Percentiles rank a stretch among this genome's conserved stretches.
These are phyloP conservation scores for Botryotinia calthae DNA, from an alignment of 2,329 filamentous ascomycete genomes.

Conservation along the genomic window DNA sequence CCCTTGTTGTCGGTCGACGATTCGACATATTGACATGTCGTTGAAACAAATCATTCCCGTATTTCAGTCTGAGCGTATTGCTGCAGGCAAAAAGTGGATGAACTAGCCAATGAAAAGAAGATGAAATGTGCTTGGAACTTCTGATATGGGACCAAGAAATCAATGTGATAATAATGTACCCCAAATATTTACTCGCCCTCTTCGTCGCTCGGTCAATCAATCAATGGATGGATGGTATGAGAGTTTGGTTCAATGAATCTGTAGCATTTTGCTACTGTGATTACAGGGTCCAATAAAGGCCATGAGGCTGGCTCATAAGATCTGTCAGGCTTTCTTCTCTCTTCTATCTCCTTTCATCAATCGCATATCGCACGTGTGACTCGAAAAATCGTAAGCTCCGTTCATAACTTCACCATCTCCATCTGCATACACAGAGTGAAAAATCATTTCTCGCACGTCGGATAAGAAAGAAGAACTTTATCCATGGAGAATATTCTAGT, in stretches of 20 bases:
- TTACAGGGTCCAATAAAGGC: background rate
- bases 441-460: background rate
- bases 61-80: background rate
- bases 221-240: background rate
- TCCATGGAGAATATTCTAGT: slow-evolving; percentile 3
- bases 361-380: background rate
- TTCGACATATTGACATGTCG: background rate
- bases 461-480: background rate
- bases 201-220: background rate
- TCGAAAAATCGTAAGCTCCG: background rate
- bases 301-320: background rate
- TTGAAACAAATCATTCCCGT: slow-evolving; percentile 8
- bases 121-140: slow-evolving; percentile 3
- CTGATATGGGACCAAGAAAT: background rate
- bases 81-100: background rate
- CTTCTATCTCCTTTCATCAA: background rate
- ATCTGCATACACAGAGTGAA: background rate
- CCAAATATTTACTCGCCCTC: background rate
- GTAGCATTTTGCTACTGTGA: background rate
- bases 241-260: background rate
- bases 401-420: background rate
- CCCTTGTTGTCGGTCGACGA: background rate
- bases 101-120: background rate
- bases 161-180: background rate
- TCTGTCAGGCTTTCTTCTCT: background rate